phyloP scores from a whole-genome alignment of 2,329 filamentous ascomycete genomes.

The Blastomyces gilchristii region DNA sequence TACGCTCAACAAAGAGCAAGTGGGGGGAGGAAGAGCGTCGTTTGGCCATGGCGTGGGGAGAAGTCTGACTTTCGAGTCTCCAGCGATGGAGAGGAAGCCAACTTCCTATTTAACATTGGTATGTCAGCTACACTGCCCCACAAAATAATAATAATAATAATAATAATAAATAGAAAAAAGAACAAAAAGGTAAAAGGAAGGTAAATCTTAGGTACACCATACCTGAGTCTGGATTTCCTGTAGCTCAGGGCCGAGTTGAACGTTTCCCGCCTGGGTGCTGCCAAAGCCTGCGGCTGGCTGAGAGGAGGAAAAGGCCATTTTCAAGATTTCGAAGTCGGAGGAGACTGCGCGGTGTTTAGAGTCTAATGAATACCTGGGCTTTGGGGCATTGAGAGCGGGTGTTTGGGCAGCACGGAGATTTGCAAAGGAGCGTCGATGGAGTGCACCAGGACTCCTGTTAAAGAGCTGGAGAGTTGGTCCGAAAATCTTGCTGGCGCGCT shows the following conservation, averaged over 20 bases:
- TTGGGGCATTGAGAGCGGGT: slow-evolving; percentile 33
- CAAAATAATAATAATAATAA: not conserved
- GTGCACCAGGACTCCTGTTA: slow-evolving; percentile 33
- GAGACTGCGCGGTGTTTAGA: slow-evolving; percentile 29
- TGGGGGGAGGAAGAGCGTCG: slow-evolving; percentile 59
- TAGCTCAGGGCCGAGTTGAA: slow-evolving; percentile 54
- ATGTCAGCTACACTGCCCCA: not conserved
- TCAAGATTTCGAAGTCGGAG: slow-evolving; percentile 29
- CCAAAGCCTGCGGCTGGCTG: slow-evolving; percentile 38
- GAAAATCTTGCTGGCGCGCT: slow-evolving; percentile 34
- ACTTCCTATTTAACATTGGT: slow-evolving; percentile 46
- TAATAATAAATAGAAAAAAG: too few species aligned
- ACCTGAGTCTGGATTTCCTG: slow-evolving; percentile 76
- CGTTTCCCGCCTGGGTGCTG: slow-evolving; percentile 31
- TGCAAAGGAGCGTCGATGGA: slow-evolving; percentile 37
- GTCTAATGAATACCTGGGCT: slow-evolving; percentile 25
- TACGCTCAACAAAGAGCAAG: slow-evolving; percentile 72
- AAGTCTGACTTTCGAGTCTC: slow-evolving; percentile 70
- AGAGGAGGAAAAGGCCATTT: slow-evolving; percentile 58
- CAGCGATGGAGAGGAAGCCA: slow-evolving; percentile 69
- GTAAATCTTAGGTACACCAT: slow-evolving; percentile 12
- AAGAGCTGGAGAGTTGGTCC: slow-evolving; percentile 34
- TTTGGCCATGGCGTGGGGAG: slow-evolving; percentile 67
- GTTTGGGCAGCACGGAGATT: slow-evolving; percentile 21
- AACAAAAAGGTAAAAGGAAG: too few species aligned